Base-by-base conservation (phyloP, 441 rosid genomes). In the Iberis amara region DNA sequence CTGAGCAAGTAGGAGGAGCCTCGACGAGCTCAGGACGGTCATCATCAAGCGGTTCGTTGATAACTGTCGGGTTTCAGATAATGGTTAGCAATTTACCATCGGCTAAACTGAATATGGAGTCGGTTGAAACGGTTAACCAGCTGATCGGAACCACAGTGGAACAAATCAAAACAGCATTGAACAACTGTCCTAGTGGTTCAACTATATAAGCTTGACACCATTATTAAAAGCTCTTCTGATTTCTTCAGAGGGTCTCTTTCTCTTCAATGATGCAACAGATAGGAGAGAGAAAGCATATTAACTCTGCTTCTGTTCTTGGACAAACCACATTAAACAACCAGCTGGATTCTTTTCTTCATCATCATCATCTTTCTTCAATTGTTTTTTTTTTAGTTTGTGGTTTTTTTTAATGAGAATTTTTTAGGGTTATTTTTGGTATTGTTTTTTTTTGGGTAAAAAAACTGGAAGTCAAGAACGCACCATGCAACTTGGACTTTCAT, bases 401-500 rank as follows among this genome's bases (percentile, higher is more conserved):
- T 52, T 54, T 8, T 2, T 47, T 47, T 15, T 52, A 37, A 37
- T 56, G 57, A 47, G 57, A 39, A 37, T 30, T 61, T 47, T 26
- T 26, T 26, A 47, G 63, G 53, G 15, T 46, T n/a, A 1, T 54
- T 33, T 35, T 49, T 28, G 23, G 32, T 15, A 43, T 52, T 47
- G 8, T 24, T 21, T 43, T 36, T 31, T 31, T 31, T 1, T 2
- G 1, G 43, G 52, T 39, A 7, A 39, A 59, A 18, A 55, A 68
- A 78, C 74, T 59, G 74, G 95, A 68, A 91, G 98, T 92, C 98
- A 92, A 92, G 98, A 92, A 88, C 96, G 98, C 94, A 92, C 98
- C 98, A 80, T 82, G 74, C 76, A 26, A 51, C 6, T 57, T 43
- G 30, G 74, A 52, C 69, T 57, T 73, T 70, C 50, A 64, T 65